Evolutionary conservation across 2,329 filamentous ascomycete species (phyloP).

Genomic region (Fusarium ramigenum): DNA sequence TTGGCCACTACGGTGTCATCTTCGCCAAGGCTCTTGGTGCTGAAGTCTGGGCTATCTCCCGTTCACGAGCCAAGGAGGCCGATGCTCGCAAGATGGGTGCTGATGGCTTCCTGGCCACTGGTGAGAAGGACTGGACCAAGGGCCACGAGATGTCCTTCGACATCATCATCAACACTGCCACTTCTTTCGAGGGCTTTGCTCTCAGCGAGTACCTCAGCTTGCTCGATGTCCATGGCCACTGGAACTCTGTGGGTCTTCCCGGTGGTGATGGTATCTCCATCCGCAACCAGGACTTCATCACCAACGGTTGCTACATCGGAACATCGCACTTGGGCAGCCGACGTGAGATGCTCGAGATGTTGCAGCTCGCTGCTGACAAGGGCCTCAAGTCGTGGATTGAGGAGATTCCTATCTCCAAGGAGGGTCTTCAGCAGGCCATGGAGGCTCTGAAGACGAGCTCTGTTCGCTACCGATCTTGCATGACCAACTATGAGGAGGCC

Average conservation of each 20-base stretch:
- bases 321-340: conserved; percentile 76
- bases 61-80: conserved; percentile 66
- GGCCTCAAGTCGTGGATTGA: conserved; percentile 76
- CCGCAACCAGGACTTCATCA: conserved; percentile 77
- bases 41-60: conserved; percentile 70
- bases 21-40: conserved; percentile 75
- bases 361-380: conserved; percentile 76
- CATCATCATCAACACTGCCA: conserved; percentile 80
- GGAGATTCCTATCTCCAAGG: conserved; percentile 76
- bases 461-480: conserved; percentile 79
- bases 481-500: conserved; percentile 74
- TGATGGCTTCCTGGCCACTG: conserved; percentile 67
- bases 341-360: conserved; percentile 76
- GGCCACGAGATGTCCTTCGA: conserved; percentile 73
- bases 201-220: conserved; percentile 77
- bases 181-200: conserved; percentile 73
- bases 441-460: conserved; percentile 74
- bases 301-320: conserved; percentile 78
- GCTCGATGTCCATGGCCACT: conserved; percentile 83
- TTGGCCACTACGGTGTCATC: conserved; percentile 76
- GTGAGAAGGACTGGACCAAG: conserved; percentile 66
- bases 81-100: conserved; percentile 69
- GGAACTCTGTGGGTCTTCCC: conserved; percentile 82
- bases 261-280: conserved; percentile 78
- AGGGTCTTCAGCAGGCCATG: conserved; percentile 75